These are phyloP conservation scores for Herpomyces periplanetae DNA, from an alignment of 2,329 filamentous ascomycete genomes.

Conservation along the genomic window DNA sequence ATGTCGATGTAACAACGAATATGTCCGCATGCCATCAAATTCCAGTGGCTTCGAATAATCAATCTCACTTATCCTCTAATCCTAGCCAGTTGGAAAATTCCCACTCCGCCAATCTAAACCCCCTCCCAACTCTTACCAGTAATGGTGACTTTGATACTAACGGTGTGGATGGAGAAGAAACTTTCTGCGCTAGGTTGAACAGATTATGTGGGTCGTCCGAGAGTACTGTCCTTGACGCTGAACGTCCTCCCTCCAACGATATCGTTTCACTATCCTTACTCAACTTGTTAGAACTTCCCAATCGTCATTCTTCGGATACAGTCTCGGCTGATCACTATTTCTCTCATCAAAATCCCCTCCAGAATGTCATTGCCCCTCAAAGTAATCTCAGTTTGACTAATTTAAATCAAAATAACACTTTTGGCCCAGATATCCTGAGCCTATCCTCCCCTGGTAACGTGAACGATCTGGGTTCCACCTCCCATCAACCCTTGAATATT, in stretches of 20 bases:
- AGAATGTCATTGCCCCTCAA: constrained; percentile 75
- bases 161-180: constrained; percentile 14
- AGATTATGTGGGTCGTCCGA: constrained; percentile 15
- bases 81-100: too few species aligned
- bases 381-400: constrained; percentile 9
- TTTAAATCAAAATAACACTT: neutral
- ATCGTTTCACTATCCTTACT: constrained; percentile 4
- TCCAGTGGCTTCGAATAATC: too few species aligned
- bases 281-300: constrained; percentile 6
- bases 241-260: constrained; percentile 6
- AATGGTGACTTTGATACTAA: too few species aligned
- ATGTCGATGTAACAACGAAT: too few species aligned
- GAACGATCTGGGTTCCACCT: too few species aligned
- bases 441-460: too few species aligned
- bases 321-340: constrained; percentile 37
- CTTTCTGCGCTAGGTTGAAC: constrained; percentile 16
- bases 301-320: constrained; percentile 18
- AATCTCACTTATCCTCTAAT: too few species aligned
- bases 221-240: constrained; percentile 13
- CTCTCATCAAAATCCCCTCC: constrained; percentile 52
- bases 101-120: too few species aligned
- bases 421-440: too few species aligned
- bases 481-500: too few species aligned
- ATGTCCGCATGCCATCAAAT: too few species aligned
- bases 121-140: too few species aligned